phyloP scores from a whole-genome alignment of 2,329 filamentous ascomycete genomes.

The Alternaria ventricosa region DNA sequence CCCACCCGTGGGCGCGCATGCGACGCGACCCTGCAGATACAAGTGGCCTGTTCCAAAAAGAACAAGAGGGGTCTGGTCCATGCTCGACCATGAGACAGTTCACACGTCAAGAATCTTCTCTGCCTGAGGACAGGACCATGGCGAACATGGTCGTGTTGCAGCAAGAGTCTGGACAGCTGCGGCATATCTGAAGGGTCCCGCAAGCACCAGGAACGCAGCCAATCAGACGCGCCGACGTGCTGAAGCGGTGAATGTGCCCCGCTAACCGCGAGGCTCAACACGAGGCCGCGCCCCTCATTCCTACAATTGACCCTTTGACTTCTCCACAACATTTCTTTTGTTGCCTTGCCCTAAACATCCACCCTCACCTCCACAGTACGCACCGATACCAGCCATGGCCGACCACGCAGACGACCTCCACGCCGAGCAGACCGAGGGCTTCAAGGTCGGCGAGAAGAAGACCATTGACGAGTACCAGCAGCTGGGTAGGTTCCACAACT shows the following conservation, averaged over 20 bases:
- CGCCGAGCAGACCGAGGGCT: constrained; percentile 89
- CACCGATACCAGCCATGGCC: constrained; percentile 32
- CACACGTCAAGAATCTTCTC: neutral
- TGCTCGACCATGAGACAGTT: constrained; percentile 9
- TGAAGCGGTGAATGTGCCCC: constrained; percentile 35
- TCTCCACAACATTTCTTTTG: constrained; percentile 15
- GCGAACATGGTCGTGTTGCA: constrained; percentile 2
- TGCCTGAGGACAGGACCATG: neutral
- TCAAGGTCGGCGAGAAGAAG: constrained; percentile 99
- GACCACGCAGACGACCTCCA: constrained; percentile 76
- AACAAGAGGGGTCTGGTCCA: constrained; percentile 13
- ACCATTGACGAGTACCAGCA: constrained; percentile 92
- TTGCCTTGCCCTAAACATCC: constrained; percentile 2
- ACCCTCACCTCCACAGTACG: neutral
- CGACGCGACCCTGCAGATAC: neutral
- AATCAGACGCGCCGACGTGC: constrained; percentile 12
- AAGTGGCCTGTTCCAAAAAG: neutral
- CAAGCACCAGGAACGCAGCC: constrained; percentile 26
- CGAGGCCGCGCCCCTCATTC: constrained; percentile 19
- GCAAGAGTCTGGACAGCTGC: constrained; percentile 13
- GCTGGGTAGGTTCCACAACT: constrained; percentile 71
- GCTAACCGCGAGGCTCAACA: constrained; percentile 29
- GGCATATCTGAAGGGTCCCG: constrained; percentile 12
- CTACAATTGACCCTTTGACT: constrained; percentile 15
- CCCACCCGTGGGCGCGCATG: neutral